phyloP scores from a whole-genome alignment of 2,329 filamentous ascomycete genomes.

The Tolypocladium endophyticum region DNA sequence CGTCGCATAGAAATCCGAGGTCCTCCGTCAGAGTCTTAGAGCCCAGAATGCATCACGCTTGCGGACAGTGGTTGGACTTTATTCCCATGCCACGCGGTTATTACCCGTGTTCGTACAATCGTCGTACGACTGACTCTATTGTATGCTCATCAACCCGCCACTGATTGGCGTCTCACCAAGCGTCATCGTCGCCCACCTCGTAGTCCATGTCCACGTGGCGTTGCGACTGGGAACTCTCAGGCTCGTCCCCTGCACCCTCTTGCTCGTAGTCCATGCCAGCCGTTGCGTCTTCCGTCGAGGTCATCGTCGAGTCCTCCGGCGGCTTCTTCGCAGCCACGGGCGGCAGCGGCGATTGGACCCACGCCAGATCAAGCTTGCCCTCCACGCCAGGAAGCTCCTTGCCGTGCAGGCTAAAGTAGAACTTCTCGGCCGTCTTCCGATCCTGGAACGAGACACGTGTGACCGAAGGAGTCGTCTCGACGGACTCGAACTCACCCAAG shows the following conservation, averaged over 20 bases:
- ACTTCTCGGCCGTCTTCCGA: slow-evolving; percentile 60
- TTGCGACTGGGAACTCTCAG: slow-evolving; percentile 11
- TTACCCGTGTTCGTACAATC: not conserved
- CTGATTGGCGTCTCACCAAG: slow-evolving; percentile 23
- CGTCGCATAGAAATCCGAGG: not conserved
- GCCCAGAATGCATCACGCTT: not conserved
- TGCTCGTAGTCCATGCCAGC: slow-evolving; percentile 11
- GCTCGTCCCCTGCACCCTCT: slow-evolving; percentile 9
- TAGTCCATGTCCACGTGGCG: slow-evolving; percentile 38
- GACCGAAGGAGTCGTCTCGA: slow-evolving; percentile 34
- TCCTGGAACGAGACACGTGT: slow-evolving; percentile 55
- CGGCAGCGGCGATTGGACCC: slow-evolving; percentile 33
- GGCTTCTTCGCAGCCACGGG: slow-evolving; percentile 9
- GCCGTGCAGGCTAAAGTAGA: slow-evolving; percentile 47
- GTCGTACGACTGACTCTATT: not conserved
- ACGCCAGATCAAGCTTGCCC: slow-evolving; percentile 54
- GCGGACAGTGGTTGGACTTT: not conserved
- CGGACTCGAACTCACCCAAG: slow-evolving; percentile 50
- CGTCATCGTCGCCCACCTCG: slow-evolving; percentile 40
- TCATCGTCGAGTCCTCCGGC: not conserved
- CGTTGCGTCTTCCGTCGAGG: slow-evolving; percentile 14
- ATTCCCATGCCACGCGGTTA: not conserved
- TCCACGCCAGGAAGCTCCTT: slow-evolving; percentile 50
- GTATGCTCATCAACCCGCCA: not conserved
- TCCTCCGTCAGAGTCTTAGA: not conserved